These are phyloP conservation scores for Boletus huronensis DNA, from an alignment of 768 basidiomycete species.

Conservation along the genomic window DNA sequence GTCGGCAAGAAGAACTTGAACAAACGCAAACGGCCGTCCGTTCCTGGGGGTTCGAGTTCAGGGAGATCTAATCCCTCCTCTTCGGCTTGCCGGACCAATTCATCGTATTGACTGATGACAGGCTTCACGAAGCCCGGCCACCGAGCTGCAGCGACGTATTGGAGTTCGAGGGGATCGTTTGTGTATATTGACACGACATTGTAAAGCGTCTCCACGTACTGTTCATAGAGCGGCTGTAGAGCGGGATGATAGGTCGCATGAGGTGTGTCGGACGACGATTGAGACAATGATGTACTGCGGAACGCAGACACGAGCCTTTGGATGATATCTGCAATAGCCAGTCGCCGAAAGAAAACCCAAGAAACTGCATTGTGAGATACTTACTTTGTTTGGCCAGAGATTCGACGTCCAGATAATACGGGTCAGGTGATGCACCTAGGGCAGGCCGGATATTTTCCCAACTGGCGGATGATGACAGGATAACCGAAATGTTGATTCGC, in stretches of 20 bases:
- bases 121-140: slow-evolving; percentile 82
- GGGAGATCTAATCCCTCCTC: slow-evolving; percentile 24
- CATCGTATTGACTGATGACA: slow-evolving; percentile 47
- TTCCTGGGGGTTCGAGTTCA: slow-evolving; percentile 40
- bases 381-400: slow-evolving; percentile 56
- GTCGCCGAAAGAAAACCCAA: neutral
- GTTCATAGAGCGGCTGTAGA: slow-evolving; percentile 57
- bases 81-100: slow-evolving; percentile 17
- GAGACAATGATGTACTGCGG: slow-evolving; percentile 10
- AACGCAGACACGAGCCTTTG: slow-evolving; percentile 41
- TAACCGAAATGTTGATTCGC: slow-evolving; percentile 51
- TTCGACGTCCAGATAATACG: slow-evolving; percentile 59
- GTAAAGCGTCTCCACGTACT: slow-evolving; percentile 57
- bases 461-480: slow-evolving; percentile 59
- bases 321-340: slow-evolving; percentile 27
- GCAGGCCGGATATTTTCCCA: slow-evolving; percentile 76
- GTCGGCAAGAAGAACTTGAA: slow-evolving; percentile 60
- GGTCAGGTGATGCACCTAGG: slow-evolving; percentile 67
- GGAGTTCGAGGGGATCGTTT: slow-evolving; percentile 63
- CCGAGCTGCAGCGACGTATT: slow-evolving; percentile 71
- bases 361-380: slow-evolving; percentile 8
- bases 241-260: slow-evolving; percentile 48
- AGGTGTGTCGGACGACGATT: slow-evolving; percentile 1
- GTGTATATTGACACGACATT: slow-evolving; percentile 62
- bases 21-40: slow-evolving; percentile 65